These are phyloP conservation scores for Lachancea waltii DNA, from an alignment of 805 yeast species.

Conservation along the genomic window DNA sequence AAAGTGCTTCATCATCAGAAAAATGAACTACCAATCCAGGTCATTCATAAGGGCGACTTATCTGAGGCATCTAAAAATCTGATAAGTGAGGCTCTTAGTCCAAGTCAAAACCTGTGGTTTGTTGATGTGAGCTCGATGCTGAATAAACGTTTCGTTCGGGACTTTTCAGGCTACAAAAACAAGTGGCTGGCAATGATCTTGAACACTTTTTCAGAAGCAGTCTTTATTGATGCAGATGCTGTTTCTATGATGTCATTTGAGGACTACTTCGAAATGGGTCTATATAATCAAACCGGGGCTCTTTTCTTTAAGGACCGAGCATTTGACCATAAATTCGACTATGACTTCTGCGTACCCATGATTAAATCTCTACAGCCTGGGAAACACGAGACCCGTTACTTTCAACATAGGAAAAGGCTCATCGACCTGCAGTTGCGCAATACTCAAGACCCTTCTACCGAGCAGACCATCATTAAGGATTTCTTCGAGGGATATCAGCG, in stretches of 20 bases:
- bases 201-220: conserved; percentile 42
- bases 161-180: conserved; percentile 37
- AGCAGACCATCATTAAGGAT: conserved; percentile 33
- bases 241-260: conserved; percentile 38
- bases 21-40: conserved; percentile 38
- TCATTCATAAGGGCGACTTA: conserved; percentile 35
- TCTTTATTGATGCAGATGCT: conserved; percentile 48
- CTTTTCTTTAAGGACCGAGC: conserved; percentile 44
- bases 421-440: conserved; percentile 11
- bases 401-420: conserved; percentile 26
- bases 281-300: conserved; percentile 35
- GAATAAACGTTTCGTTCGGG: conserved; percentile 10
- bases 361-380: conserved; percentile 44
- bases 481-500: conserved; percentile 39
- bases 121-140: conserved; percentile 30
- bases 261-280: conserved; percentile 29
- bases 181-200: conserved; percentile 44
- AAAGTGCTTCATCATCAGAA: conserved; percentile 34
- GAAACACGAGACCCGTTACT: conserved; percentile 35
- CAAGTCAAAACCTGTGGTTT: conserved; percentile 36
- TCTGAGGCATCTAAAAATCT: conserved; percentile 28
- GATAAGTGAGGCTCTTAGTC: conserved; percentile 29
- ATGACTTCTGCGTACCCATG: conserved; percentile 36
- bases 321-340: conserved; percentile 15
- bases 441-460: conserved; percentile 17